Conservation (phyloP, 129 eudicot species). For the Kitagawia praeruptora region DNA sequence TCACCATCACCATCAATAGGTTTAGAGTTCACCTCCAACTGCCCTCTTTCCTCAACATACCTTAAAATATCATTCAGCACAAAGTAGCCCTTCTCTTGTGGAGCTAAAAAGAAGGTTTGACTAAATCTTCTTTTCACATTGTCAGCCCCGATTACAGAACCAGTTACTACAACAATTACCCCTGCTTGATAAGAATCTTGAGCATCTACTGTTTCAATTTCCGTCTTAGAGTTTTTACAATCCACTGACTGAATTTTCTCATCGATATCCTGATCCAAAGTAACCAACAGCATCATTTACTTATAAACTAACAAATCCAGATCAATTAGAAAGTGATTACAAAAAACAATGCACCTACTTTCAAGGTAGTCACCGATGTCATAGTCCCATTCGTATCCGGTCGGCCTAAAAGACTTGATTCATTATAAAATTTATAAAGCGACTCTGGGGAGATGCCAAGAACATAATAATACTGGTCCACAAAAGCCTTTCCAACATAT, state of each 20-base stretch:
- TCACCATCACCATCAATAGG: slow-evolving; percentile 14
- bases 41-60: slow-evolving; percentile 32
- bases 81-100: slow-evolving; percentile 58
- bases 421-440: slow-evolving; percentile 18
- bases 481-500: slow-evolving; percentile 24
- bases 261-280: slow-evolving; percentile 37
- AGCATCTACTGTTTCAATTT: slow-evolving; percentile 56
- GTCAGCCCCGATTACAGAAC: slow-evolving; percentile 48
- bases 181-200: slow-evolving; percentile 47
- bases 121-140: slow-evolving; percentile 32
- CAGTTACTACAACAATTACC: slow-evolving; percentile 48
- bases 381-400: slow-evolving; percentile 14
- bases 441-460: slow-evolving; percentile 21
- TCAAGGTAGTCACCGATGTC: slow-evolving; percentile 24
- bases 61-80: slow-evolving; percentile 50
- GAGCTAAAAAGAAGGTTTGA: slow-evolving; percentile 57
- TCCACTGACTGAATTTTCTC: slow-evolving; percentile 40
- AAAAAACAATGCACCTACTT: slow-evolving; percentile 5
- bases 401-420: slow-evolving; percentile 26
- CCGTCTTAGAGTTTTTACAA: slow-evolving; percentile 45
- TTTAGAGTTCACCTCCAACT: slow-evolving; percentile 14
- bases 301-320: neutral
- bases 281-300: neutral
- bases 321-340: neutral
- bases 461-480: slow-evolving; percentile 23